Percentiles rank a stretch among this genome's conserved stretches.
Evolutionary conservation across 2,329 filamentous ascomycete genomes (phyloP).

Genomic region (Nemania bipapillata): DNA sequence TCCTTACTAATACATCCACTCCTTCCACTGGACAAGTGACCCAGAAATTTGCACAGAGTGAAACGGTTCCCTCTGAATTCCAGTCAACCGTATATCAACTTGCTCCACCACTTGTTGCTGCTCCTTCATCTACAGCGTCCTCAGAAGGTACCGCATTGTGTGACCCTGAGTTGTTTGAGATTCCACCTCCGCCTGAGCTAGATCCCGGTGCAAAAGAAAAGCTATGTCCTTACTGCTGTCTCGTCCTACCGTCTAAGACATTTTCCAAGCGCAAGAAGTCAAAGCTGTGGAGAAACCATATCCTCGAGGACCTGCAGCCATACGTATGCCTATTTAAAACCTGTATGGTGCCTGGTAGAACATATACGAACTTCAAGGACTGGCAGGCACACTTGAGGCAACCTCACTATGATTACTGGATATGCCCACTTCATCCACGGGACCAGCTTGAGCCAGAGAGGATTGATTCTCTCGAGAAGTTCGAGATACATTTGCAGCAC

Average conservation of each 20-base stretch:
- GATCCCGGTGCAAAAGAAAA: not conserved
- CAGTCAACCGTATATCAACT: not conserved
- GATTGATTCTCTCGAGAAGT: no score
- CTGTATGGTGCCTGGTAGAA: not conserved
- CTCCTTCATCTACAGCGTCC: not conserved
- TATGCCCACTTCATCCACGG: no score
- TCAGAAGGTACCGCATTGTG: not conserved
- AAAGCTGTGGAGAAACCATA: not conserved
- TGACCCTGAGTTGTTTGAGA: not conserved
- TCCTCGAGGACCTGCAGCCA: not conserved
- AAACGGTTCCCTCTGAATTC: not conserved
- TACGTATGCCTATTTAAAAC: not conserved
- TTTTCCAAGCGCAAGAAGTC: not conserved
- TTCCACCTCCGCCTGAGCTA: conserved; percentile 1
- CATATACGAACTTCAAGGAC: no score
- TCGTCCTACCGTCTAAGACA: not conserved
- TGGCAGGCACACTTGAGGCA: no score
- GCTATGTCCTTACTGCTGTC: not conserved
- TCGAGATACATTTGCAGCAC: no score
- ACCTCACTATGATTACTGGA: no score
- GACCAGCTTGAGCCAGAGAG: no score
- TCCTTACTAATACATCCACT: not conserved
- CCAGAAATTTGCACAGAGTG: not conserved
- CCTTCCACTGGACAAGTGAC: no score
- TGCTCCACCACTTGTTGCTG: not conserved